Conservation (phyloP, 345 rosid species). For the Melastoma malabathricum region DNA sequence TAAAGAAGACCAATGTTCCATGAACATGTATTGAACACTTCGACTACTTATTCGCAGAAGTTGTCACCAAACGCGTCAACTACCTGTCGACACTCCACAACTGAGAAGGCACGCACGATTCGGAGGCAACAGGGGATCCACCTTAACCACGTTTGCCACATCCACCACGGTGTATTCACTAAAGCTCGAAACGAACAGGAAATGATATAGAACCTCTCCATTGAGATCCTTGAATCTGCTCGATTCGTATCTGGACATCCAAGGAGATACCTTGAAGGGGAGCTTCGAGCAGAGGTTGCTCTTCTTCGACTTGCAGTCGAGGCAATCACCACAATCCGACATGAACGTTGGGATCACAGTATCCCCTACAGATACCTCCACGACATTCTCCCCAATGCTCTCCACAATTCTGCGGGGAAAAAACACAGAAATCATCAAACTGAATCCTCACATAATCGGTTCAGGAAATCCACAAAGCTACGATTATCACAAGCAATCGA, state of each 20-base stretch:
- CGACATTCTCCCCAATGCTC: constrained; percentile 71
- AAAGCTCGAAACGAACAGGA: constrained; percentile 66
- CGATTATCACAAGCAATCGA: neutral
- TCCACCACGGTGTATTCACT: constrained; percentile 68
- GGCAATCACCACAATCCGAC: constrained; percentile 63
- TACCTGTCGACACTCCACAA: constrained; percentile 85
- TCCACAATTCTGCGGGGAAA: constrained; percentile 43
- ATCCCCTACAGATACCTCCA: constrained; percentile 49
- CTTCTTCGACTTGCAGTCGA: constrained; percentile 52
- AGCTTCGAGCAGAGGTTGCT: constrained; percentile 66
- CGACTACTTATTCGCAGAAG: too few species aligned
- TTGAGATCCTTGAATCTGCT: constrained; percentile 69
- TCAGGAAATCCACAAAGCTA: too few species aligned
- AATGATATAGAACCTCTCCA: constrained; percentile 56
- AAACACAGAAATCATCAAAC: too few species aligned
- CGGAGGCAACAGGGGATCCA: constrained; percentile 55
- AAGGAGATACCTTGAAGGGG: constrained; percentile 56
- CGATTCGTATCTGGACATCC: constrained; percentile 64
- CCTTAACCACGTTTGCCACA: constrained; percentile 46
- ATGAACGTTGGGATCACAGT: constrained; percentile 54
- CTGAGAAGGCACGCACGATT: constrained; percentile 70
- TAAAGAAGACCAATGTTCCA: constrained; percentile 6
- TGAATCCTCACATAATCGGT: too few species aligned
- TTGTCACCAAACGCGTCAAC: too few species aligned
- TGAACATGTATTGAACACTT: neutral